Base-by-base conservation (phyloP, 164 flowering plant species). In the Stephania yunnanensis region DNA sequence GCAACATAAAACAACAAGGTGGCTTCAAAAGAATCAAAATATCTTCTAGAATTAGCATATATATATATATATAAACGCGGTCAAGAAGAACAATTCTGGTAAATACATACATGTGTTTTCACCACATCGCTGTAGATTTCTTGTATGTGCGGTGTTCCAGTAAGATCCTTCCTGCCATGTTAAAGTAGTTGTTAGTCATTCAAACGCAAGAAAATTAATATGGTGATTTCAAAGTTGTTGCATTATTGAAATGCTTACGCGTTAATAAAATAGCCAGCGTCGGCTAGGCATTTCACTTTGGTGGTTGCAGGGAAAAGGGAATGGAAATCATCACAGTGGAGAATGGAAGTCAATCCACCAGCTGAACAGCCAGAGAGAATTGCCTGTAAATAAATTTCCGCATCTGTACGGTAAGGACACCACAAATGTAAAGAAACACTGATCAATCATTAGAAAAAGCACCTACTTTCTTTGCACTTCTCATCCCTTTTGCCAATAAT, bases 311-410 rank as follows among this genome's bases (percentile, higher is more conserved):
- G 99, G 4, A 96, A 65, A 9, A 91, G 88, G 71, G 86, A 78
- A 44, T 80, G 83, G 79, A 94, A 94, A 71, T 75, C 83, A 82
- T 96, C 99, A 81, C 99, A 96, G 74, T 91, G 95, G 79, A 92
- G 81, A 76, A 96, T 90, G 55, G 94, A 73, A 50, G 97, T 77
- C 85, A 96, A 84, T 76, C 98, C 99, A 76, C 98, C 99, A 78
- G 99, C 98, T 5, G 99, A 96, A 83, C 98, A 94, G 55, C 99
- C 99, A 68, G 99, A 90, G 31, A 96, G 87, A 79, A 95, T 73
- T 75, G 99, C 92, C 98, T 95, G 83, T 3, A 70, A 76, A 70
- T 69, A 73, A 74, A 55, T 69, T 17, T 55, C 36, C 12, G 15
- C 48, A 55, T 55, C 10, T 50, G 10, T 52, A 22, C 52, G 19